phyloP scores from a whole-genome alignment of 257 asterid genomes.

The Cinchona pubescens region DNA sequence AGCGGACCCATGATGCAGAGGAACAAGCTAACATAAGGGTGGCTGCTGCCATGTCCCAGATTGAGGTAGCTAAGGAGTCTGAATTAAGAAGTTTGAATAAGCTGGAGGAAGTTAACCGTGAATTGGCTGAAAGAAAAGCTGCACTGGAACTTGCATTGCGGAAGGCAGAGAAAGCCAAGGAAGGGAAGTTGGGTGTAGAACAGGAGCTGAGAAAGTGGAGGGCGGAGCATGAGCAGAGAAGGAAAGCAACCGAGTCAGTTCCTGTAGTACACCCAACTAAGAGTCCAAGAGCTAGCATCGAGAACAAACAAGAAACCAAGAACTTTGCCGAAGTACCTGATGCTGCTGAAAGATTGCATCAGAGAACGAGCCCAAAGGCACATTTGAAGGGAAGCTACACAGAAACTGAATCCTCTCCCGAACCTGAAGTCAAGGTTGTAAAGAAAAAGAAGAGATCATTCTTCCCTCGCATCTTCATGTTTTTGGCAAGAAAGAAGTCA shows the following conservation, averaged over 20 bases:
- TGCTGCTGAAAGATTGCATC: conserved; percentile 25
- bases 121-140: conserved; percentile 48
- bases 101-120: conserved; percentile 69
- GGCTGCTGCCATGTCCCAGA: conserved; percentile 62
- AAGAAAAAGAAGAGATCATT: conserved; percentile 66
- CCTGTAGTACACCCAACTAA: conserved; percentile 22
- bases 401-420: conserved; percentile 52
- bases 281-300: conserved; percentile 38
- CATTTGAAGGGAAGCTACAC: conserved; percentile 38
- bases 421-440: conserved; percentile 19
- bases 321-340: conserved; percentile 27
- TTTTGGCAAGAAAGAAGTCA: conserved; percentile 42
- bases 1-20: conserved; percentile 82
- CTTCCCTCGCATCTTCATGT: conserved; percentile 57
- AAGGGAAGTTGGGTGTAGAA: conserved; percentile 72
- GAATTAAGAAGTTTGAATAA: conserved; percentile 59
- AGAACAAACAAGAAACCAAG: conserved; percentile 34
- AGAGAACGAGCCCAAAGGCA: conserved; percentile 43
- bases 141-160: conserved; percentile 52
- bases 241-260: conserved; percentile 51
- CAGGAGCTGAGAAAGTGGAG: conserved; percentile 88
- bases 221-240: conserved; percentile 68
- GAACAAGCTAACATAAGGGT: conserved; percentile 66
- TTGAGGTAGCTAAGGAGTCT: conserved; percentile 77
- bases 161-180: conserved; percentile 73